Base-by-base conservation (phyloP, 345 rosid species). In the Sonneratia caseolaris region DNA sequence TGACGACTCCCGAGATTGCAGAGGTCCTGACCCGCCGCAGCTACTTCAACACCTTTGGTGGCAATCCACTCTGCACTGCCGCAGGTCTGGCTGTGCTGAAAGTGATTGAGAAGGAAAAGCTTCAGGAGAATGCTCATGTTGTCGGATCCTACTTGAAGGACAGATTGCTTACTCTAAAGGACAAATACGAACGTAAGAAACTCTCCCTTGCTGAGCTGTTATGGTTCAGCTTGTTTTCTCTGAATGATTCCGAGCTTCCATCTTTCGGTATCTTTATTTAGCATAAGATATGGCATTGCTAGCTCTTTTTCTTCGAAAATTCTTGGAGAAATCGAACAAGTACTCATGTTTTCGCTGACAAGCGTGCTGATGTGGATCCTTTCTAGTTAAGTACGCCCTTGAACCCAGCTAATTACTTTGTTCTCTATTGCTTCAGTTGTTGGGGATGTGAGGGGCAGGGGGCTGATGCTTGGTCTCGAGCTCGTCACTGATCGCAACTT, bases 391-490 rank as follows among this genome's bases (percentile, higher is more conserved):
- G 43, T 8, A 4, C 43, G 9, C 43, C 66, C 42, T 27, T 11
- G 73, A 22, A 16, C 19, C 27, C 38, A 55, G 66, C 64, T 71
- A 21, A 69, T 64, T 67, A 13, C 51, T 13, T 62, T 70, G 12
- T 68, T 37, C 64, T 22, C 18, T 64, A 1, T 43, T 18, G 55
- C 5, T 74, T 64, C 15, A 96, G 99, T 96, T 59, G 86, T 96
- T 37, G 99, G 98, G 64, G 98, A 96, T 82, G 99, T 92, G 64
- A 76, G 99, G 64, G 99, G 99, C 76, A 89, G 82, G 80, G 99
- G 99, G 49, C 73, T 92, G 66, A 85, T 96, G 88, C 91, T 96
- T 47, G 99, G 99, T 76, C 95, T 96, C 35, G 99, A 96, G 76
- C 86, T 96, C 19, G 99, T 96, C 64, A 82, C 87, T 16, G 97